Base-by-base conservation (phyloP, 2,329 filamentous ascomycete genomes). In the Phoma sp. region DNA sequence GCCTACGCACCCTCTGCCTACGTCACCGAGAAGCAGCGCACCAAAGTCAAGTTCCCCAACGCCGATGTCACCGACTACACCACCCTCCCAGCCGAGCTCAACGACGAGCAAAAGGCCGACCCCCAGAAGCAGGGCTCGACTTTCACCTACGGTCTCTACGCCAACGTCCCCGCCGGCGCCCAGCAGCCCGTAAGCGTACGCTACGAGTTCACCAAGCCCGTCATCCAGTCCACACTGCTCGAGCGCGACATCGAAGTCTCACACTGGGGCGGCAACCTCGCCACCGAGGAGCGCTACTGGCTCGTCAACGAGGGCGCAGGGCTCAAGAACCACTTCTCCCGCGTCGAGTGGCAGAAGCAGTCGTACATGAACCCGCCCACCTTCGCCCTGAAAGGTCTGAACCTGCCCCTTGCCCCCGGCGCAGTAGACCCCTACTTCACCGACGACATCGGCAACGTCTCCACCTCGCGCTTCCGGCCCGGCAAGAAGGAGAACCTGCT, bases 261-360 rank as follows among this genome's bases (percentile, higher is more conserved):
- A 73, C 95, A 98, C 77, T 99, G 95, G 95, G 95, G 95, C 63
- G 95, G 95, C 59, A 99, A 99, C 73, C 78, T 98, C 47, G 95
- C 95, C 1, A 92, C 93, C 42, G 95, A 99, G 78, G 95, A 99
- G 79, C 87, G 91, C 53, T 97, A 96, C 78, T 91, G 89, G 76
- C 83, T 98, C 63, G 85, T 86, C 68, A 93, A 99, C 81, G 87
- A 89, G 60, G 95, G 90, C 60, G 96, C 95, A 42, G 88, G 90
- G 30, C 74, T 83, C 20, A 80, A 81, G 67, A 78, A 80, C 65
- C 78, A 81, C 60, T 82, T 82, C 72, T 78, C 73, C 40, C 79
- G 80, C 39, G 77, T 81, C 18, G 66, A 76, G 51, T 82, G 77
- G 75, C 77, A 80, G 68, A 77, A 77, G 65, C 69, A 69, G 15